A percentile compares a stretch with the other conserved stretches of the same genome.
phyloP scores from a whole-genome alignment of 23 red algal genomes.

The Gracilariopsis chorda region DNA sequence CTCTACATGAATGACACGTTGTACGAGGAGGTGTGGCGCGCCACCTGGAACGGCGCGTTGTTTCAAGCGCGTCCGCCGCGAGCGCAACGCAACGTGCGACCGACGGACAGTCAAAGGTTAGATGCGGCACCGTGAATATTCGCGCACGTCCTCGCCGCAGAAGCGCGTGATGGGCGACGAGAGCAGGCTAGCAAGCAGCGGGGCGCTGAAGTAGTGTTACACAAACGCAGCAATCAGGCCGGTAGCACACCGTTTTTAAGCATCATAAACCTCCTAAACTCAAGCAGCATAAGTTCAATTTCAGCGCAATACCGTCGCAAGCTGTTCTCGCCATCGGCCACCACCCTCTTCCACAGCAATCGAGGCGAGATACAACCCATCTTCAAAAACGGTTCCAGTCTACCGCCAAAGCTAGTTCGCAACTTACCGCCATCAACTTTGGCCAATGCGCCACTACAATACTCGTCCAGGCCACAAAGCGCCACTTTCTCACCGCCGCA shows the following conservation, averaged over 20 bases:
- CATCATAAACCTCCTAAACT: constrained; percentile 1
- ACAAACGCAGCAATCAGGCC: neutral
- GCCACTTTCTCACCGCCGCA: constrained; percentile 24
- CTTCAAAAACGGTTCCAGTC: constrained; percentile 43
- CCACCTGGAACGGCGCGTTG: no score
- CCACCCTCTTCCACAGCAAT: constrained; percentile 24
- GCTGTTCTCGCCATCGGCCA: neutral
- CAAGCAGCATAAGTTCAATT: constrained; percentile 34
- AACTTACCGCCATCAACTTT: neutral
- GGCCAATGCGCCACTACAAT: constrained; percentile 19
- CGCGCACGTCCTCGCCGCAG: no score
- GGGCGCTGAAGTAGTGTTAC: no score
- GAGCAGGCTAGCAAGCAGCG: no score
- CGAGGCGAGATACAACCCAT: constrained; percentile 37
- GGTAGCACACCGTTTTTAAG: constrained; percentile 7
- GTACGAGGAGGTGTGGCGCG: neutral
- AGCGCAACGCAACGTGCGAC: no score
- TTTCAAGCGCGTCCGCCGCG: no score
- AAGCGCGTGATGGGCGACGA: neutral
- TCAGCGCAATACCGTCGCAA: constrained; percentile 51
- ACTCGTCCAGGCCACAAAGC: neutral
- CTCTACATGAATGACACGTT: neutral
- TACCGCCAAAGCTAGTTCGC: neutral
- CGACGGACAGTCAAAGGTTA: no score
- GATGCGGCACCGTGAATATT: no score